A percentile compares a stretch with the other conserved stretches of the same genome.
Conservation (phyloP, 495 filamentous ascomycete species). For the Lentithecium fluviatile region DNA sequence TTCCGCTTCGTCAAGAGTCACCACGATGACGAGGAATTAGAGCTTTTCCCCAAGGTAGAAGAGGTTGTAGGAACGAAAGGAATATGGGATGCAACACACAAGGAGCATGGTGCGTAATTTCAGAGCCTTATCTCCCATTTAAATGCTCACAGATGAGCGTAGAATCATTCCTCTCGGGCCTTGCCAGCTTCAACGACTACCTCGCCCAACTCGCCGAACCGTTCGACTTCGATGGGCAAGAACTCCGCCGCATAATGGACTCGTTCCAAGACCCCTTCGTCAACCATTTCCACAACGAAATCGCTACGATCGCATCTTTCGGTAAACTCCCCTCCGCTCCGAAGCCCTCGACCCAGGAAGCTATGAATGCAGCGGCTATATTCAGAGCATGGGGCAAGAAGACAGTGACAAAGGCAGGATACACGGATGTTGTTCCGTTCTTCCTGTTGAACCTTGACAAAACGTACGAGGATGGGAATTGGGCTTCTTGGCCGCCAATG, state of each 20-base stretch:
- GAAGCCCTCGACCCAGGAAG: conserved; percentile 23
- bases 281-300: conserved; percentile 55
- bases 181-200: conserved; percentile 51
- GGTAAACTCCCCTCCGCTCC: conserved; percentile 44
- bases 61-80: conserved; percentile 48
- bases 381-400: conserved; percentile 47
- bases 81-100: conserved; percentile 46
- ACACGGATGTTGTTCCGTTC: conserved; percentile 48
- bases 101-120: conserved; percentile 49
- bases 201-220: conserved; percentile 40
- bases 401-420: conserved; percentile 27
- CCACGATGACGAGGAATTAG: conserved; percentile 55
- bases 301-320: conserved; percentile 53
- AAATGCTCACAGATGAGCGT: not conserved
- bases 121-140: not conserved
- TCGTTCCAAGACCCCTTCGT: conserved; percentile 51
- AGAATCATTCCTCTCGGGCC: conserved; percentile 53
- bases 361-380: conserved; percentile 39
- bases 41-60: conserved; percentile 54
- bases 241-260: conserved; percentile 51
- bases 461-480: conserved; percentile 54
- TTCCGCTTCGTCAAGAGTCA: conserved; percentile 54
- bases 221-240: conserved; percentile 45
- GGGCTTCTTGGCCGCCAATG: conserved; percentile 41
- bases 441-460: conserved; percentile 58